Conservation (phyloP, 768 basidiomycete species). For the Dioszegia crocea region DNA sequence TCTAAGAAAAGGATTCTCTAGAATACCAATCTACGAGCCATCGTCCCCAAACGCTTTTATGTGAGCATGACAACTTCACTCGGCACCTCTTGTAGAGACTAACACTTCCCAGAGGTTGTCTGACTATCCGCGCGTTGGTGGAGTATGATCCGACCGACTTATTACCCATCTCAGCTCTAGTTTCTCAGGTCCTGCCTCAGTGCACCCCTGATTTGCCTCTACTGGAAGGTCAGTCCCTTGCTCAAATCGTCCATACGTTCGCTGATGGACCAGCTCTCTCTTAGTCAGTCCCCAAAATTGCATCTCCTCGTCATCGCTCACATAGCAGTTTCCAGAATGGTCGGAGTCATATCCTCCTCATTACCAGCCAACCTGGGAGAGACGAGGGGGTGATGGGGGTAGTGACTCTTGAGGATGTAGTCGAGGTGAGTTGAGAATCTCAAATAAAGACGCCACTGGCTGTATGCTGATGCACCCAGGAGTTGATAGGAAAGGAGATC, state of each 20-base stretch:
- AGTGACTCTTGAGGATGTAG: slow-evolving; percentile 45
- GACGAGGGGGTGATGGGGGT: slow-evolving; percentile 31
- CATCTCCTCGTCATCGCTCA: not conserved
- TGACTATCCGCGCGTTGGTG: slow-evolving; percentile 32
- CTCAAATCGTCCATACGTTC: not conserved
- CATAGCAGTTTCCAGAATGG: slow-evolving; percentile 42
- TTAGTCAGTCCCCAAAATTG: slow-evolving; percentile 22
- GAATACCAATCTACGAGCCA: slow-evolving; percentile 43
- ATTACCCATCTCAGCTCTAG: slow-evolving; percentile 24
- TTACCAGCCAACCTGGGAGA: slow-evolving; percentile 28
- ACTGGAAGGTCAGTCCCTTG: slow-evolving; percentile 24
- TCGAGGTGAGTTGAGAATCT: slow-evolving; percentile 35
- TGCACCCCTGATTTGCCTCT: slow-evolving; percentile 38
- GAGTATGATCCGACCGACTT: slow-evolving; percentile 43
- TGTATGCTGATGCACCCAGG: slow-evolving; percentile 18
- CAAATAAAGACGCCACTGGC: no score
- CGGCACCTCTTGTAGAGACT: not conserved
- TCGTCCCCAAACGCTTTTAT: slow-evolving; percentile 34
- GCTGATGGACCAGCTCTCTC: slow-evolving; percentile 27
- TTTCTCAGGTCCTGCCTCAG: slow-evolving; percentile 34
- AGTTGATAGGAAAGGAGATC: slow-evolving; percentile 42
- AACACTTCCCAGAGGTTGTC: slow-evolving; percentile 16
- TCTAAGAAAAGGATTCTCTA: slow-evolving; percentile 34
- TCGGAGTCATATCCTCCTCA: slow-evolving; percentile 42
- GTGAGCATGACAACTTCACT: slow-evolving; percentile 15